Base-by-base conservation (phyloP, 306 rosid genomes). In the Purshia tridentata region DNA sequence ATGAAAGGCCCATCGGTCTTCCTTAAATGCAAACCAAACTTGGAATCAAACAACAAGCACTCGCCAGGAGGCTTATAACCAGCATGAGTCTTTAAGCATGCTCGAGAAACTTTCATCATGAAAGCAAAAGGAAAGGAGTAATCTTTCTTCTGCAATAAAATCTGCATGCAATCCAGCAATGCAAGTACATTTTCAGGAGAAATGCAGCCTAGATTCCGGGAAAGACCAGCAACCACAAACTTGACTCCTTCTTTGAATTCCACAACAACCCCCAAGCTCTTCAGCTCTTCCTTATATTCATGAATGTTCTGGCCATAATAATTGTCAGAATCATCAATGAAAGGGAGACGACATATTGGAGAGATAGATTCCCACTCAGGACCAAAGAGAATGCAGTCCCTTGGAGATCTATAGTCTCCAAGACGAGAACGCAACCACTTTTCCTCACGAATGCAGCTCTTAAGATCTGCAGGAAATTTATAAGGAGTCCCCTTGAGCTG, bases 1-100 rank as follows among this genome's bases (percentile, higher is more conserved):
- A 92, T 67, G 69, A 92, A 92, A 16, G 93, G 96, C 11, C 90
- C 98, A 67, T 90, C 92, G 16, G 67, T 82, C 47, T 52, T 79
- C 78, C 76, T 69, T 76, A 91, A 57, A 67, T 72, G 37, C 18
- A 3, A 19, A n/a, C 22, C 72, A 90, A 89, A 86, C 69, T 58
- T 58, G 13, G 83, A 72, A 81, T 72, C 76, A 70, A 85, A 90
- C 74, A 90, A 67, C 72, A 85, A 77, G 69, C 91, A 82, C 75
- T 84, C 52, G 18, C 66, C 40, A 4, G 98, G 96, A 66, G 87
- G 19, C 68, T 59, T 64, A 69, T 86, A 86, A 57, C 88, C 96
- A 62, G 52, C 74, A 74, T 75, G 58, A 2, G 98, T 88, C 90
- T 82, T 89, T 76, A 92, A 69, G 96, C 98, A 92, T 23, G 71